Conservation (phyloP, 805 yeast species). For the Saccharomycopsis selenospora region DNA sequence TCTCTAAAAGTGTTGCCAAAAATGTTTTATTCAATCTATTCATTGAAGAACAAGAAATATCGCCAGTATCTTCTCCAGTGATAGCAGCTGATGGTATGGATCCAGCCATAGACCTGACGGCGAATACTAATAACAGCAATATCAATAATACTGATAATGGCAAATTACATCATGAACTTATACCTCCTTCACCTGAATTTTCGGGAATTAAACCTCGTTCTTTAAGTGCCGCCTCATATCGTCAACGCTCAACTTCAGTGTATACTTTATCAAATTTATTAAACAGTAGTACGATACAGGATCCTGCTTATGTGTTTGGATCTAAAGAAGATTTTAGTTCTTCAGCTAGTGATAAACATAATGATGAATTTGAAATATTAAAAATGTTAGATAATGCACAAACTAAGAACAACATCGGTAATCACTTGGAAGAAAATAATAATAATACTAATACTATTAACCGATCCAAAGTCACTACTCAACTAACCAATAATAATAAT, state of each 20-base stretch:
- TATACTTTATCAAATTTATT: conserved; percentile 14
- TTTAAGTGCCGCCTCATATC: neutral
- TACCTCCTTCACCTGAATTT: neutral
- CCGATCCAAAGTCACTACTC: too few species aligned
- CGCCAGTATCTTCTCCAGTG: neutral
- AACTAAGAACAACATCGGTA: neutral
- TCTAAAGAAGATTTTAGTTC: neutral
- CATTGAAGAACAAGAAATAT: conserved; percentile 19
- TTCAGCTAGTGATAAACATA: neutral
- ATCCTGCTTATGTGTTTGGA: neutral
- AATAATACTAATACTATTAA: too few species aligned
- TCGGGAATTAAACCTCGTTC: conserved; percentile 3
- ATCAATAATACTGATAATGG: neutral
- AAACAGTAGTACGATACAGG: conserved; percentile 2
- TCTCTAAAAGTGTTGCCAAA: conserved; percentile 78
- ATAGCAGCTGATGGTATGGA: neutral
- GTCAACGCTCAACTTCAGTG: conserved; percentile 14
- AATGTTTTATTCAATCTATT: conserved; percentile 62
- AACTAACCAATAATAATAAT: neutral
- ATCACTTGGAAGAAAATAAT: neutral
- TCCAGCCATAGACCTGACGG: too few species aligned
- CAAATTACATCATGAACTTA: neutral
- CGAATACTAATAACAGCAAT: neutral
- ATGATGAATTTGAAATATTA: conserved; percentile 12
- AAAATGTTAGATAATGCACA: conserved; percentile 9